Percentiles rank a stretch among this genome's conserved stretches.
Evolutionary conservation across 2,329 filamentous ascomycete genomes (phyloP).

Genomic region (Paracoccidioides brasiliensis): DNA sequence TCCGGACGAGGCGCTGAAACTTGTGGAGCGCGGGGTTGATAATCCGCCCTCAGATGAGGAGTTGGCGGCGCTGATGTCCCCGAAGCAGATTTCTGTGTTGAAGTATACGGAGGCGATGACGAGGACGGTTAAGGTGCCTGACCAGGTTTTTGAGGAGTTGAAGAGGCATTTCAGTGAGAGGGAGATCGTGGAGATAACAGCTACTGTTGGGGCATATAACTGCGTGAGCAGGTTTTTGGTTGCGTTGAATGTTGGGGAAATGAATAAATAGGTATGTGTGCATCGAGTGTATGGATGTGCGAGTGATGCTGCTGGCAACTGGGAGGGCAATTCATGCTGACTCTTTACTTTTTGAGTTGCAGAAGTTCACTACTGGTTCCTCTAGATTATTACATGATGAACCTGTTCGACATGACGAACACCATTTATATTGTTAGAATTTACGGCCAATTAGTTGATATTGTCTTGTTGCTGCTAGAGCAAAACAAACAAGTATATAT

Average conservation of each 20-base stretch:
- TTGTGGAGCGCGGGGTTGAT: constrained; percentile 31
- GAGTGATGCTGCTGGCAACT: not conserved
- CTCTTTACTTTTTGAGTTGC: not conserved
- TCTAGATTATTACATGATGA: not conserved
- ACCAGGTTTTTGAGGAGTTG: constrained; percentile 53
- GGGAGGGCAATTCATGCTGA: not conserved
- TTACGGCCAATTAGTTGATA: no score
- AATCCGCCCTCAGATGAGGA: constrained; percentile 20
- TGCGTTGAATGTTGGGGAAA: constrained; percentile 52
- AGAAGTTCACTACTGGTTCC: not conserved
- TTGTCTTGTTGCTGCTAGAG: no score
- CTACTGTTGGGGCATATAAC: constrained; percentile 69
- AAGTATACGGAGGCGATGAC: constrained; percentile 78
- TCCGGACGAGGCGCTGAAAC: constrained; percentile 33
- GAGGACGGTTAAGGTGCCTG: constrained; percentile 52
- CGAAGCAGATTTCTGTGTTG: constrained; percentile 55
- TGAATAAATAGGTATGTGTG: constrained; percentile 15
- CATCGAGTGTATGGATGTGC: not conserved
- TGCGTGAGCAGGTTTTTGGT: constrained; percentile 76
- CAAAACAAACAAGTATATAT: no score
- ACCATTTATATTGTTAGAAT: not conserved
- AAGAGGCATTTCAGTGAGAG: constrained; percentile 51
- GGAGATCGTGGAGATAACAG: constrained; percentile 70
- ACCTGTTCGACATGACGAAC: not conserved
- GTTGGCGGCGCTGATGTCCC: constrained; percentile 33